Evolutionary conservation across 331 rosid species (phyloP).

Genomic region (Quercus tomentella): DNA sequence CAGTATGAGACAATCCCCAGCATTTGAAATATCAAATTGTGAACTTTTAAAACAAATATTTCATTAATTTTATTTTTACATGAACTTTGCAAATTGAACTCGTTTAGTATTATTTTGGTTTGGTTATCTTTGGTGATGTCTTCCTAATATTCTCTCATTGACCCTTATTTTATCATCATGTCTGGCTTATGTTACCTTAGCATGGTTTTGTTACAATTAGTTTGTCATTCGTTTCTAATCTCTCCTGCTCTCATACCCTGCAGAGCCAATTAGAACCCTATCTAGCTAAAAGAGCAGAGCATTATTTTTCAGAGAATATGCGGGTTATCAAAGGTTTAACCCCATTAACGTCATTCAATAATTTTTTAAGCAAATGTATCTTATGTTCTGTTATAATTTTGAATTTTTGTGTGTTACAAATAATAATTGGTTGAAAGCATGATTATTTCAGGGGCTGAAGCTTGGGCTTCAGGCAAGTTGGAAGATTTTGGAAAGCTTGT

Average conservation of each 20-base stretch:
- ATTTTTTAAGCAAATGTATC: background rate
- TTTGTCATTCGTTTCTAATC: background rate
- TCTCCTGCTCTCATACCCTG: constrained; percentile 1
- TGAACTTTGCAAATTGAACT: background rate
- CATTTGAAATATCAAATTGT: too few relatives aligned
- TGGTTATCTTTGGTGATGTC: background rate
- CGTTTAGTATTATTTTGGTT: background rate
- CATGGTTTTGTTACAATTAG: background rate
- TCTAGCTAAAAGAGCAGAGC: constrained; percentile 84
- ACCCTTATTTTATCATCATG: background rate
- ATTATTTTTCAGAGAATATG: constrained; percentile 83
- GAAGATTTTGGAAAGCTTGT: constrained; percentile 77
- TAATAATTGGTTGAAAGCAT: constrained; percentile 15
- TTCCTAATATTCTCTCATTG: background rate
- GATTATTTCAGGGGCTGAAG: constrained; percentile 68
- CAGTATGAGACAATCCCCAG: too few relatives aligned
- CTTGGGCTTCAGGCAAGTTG: constrained; percentile 71
- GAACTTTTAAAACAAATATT: too few relatives aligned
- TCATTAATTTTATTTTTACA: too few relatives aligned
- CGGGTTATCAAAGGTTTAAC: constrained; percentile 76
- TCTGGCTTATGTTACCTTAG: background rate
- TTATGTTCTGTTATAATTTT: constrained; percentile 2
- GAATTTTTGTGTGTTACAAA: background rate
- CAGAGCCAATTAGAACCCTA: constrained; percentile 56
- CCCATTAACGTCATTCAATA: constrained; percentile 1